Evolutionary conservation across 139 green algal species (phyloP).

Genomic region (Gonium pectorale): DNA sequence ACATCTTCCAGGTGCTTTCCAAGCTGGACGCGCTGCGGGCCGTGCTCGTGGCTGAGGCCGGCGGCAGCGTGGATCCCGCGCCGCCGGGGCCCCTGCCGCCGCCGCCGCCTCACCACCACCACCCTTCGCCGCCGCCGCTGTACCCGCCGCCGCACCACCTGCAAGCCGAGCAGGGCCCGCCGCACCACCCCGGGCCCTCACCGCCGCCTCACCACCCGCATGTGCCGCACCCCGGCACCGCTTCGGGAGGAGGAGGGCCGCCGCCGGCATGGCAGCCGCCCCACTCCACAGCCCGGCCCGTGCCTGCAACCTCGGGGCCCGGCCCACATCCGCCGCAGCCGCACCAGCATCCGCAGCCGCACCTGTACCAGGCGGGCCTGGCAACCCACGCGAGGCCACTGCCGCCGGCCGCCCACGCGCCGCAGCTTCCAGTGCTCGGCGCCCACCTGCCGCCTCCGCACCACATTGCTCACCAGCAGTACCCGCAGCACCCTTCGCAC

Average conservation of each 20-base stretch:
- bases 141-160: background rate
- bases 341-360: background rate
- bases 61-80: background rate
- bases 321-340: too few relatives aligned
- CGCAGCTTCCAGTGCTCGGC: background rate
- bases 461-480: too few relatives aligned
- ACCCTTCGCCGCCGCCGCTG: background rate
- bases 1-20: slow-evolving; percentile 53
- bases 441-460: background rate
- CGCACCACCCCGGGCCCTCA: too few relatives aligned
- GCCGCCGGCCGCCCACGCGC: background rate
- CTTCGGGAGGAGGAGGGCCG: too few relatives aligned
- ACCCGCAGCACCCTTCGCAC: background rate
- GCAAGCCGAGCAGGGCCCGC: too few relatives aligned
- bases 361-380: background rate
- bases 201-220: background rate
- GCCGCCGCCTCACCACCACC: background rate
- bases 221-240: background rate
- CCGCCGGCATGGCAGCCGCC: too few relatives aligned
- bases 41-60: slow-evolving; percentile 9
- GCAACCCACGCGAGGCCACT: too few relatives aligned
- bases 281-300: background rate
- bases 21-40: slow-evolving; percentile 17
- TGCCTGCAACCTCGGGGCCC: background rate
- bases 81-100: background rate